Evolutionary conservation across 78 protist species (phyloP).

Genomic region (Polysphondylium violaceum): DNA sequence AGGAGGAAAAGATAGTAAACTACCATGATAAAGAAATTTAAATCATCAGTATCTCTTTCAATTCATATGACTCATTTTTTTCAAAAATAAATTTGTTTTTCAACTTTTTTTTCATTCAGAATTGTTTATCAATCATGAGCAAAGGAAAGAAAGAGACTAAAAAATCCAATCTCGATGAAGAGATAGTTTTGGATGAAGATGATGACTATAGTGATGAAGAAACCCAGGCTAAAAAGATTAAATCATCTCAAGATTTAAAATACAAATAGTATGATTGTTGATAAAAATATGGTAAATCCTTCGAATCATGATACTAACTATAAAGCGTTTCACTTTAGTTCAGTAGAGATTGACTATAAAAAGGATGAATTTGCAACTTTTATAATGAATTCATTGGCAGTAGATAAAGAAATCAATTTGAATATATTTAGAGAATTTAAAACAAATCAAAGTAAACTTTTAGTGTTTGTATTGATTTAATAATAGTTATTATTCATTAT

Average conservation of each 20-base stretch:
- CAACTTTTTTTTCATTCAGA: background rate
- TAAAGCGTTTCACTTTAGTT: background rate
- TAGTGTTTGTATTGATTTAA: slow-evolving; percentile 5
- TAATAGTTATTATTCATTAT: background rate
- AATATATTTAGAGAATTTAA: slow-evolving; percentile 59
- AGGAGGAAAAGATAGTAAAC: too few relatives aligned
- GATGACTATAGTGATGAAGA: slow-evolving; percentile 69
- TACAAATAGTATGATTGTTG: slow-evolving; percentile 17
- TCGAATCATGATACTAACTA: background rate
- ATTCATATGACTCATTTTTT: too few relatives aligned
- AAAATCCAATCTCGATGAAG: too few relatives aligned
- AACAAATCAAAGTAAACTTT: slow-evolving; percentile 19
- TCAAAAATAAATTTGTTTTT: too few relatives aligned
- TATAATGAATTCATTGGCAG: slow-evolving; percentile 40
- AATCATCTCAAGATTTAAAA: slow-evolving; percentile 10
- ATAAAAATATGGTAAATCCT: background rate
- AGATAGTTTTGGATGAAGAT: slow-evolving; percentile 23
- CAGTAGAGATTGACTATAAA: slow-evolving; percentile 40
- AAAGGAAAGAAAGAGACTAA: slow-evolving; percentile 18
- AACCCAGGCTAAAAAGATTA: slow-evolving; percentile 8
- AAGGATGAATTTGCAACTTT: slow-evolving; percentile 32
- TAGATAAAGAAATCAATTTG: slow-evolving; percentile 71
- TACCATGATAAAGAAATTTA: too few relatives aligned
- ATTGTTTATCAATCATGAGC: background rate
- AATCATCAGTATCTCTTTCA: too few relatives aligned